Percentiles rank a stretch among this genome's conserved stretches.
Evolutionary conservation across 1,284 basidiomycete genomes (phyloP).

Genomic region (Tremellales sp.): DNA sequence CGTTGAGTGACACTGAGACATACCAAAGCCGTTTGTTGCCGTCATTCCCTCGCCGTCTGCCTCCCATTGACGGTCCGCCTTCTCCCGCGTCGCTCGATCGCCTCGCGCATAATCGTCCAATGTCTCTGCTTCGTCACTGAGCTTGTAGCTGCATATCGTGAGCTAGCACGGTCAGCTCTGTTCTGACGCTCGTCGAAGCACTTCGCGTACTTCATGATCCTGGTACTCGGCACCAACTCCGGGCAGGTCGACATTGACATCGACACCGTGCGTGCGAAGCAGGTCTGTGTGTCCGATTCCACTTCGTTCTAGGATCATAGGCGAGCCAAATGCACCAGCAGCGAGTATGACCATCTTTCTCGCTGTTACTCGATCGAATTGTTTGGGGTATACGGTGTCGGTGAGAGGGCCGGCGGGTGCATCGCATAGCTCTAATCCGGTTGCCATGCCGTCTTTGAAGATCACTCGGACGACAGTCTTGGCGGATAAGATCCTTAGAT

Average conservation of each 20-base stretch:
- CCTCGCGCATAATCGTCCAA: conserved; percentile 9
- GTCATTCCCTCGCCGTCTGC: conserved; percentile 10
- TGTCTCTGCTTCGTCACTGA: conserved; percentile 4
- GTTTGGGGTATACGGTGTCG: no score
- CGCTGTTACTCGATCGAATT: no score
- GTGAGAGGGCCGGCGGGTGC: no score
- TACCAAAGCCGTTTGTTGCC: conserved; percentile 15
- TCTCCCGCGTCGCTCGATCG: conserved; percentile 1
- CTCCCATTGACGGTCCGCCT: conserved; percentile 9
- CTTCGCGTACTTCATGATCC: conserved; percentile 14
- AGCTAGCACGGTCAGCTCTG: conserved; percentile 7
- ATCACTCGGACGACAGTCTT: no score
- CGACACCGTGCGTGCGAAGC: conserved; percentile 3
- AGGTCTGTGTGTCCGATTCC: conserved; percentile 12
- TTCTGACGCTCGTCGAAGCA: not conserved
- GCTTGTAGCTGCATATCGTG: conserved; percentile 10
- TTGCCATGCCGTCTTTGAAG: not conserved
- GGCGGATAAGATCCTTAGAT: no score
- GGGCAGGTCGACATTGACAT: conserved; percentile 11
- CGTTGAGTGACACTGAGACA: not conserved
- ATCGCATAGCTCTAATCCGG: conserved; percentile 1
- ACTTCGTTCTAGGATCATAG: conserved; percentile 45
- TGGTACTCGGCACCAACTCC: conserved; percentile 16
- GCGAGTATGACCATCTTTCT: conserved; percentile 42
- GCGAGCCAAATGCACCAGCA: conserved; percentile 42